A percentile compares a stretch with the other conserved stretches of the same genome.
Evolutionary conservation across 2,329 filamentous ascomycete species (phyloP).

Genomic region (Ilyonectria mors-panacis): DNA sequence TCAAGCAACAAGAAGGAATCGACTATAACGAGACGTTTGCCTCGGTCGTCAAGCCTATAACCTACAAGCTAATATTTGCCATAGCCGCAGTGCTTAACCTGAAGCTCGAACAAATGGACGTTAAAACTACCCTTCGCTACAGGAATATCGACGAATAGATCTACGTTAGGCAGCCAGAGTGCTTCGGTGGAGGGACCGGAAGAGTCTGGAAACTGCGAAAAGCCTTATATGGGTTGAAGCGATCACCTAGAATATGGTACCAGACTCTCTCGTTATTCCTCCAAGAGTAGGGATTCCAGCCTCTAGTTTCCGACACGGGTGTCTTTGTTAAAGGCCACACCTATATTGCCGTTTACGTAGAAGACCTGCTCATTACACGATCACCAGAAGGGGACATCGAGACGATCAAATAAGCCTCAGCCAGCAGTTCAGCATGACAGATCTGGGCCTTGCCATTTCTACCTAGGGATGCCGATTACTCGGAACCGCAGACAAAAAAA

Average conservation of each 20-base stretch:
- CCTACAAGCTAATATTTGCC: constrained; percentile 8
- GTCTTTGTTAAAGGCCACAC: constrained; percentile 8
- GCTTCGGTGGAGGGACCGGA: background rate
- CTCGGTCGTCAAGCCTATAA: constrained; percentile 4
- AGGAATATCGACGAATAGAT: constrained; percentile 11
- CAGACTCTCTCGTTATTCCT: background rate
- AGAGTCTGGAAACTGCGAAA: constrained; percentile 7
- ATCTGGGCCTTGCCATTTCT: too few relatives aligned
- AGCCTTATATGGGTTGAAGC: constrained; percentile 2
- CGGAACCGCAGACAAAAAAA: too few relatives aligned
- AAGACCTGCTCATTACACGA: background rate
- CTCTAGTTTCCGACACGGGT: background rate
- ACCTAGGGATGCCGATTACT: too few relatives aligned
- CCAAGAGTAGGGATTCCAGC: background rate
- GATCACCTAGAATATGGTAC: constrained; percentile 4
- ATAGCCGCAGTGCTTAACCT: background rate
- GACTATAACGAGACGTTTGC: constrained; percentile 6
- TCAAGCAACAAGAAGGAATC: constrained; percentile 9
- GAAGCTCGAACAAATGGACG: constrained; percentile 7
- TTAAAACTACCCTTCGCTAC: constrained; percentile 11
- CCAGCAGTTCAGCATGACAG: background rate
- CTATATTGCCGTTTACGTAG: constrained; percentile 7
- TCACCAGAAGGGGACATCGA: background rate
- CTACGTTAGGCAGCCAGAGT: constrained; percentile 4
- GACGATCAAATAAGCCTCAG: background rate